Percentiles rank a stretch among this genome's conserved stretches.
phyloP scores from a whole-genome alignment of 2,329 filamentous ascomycete genomes.

The Fusarium pilosicola region DNA sequence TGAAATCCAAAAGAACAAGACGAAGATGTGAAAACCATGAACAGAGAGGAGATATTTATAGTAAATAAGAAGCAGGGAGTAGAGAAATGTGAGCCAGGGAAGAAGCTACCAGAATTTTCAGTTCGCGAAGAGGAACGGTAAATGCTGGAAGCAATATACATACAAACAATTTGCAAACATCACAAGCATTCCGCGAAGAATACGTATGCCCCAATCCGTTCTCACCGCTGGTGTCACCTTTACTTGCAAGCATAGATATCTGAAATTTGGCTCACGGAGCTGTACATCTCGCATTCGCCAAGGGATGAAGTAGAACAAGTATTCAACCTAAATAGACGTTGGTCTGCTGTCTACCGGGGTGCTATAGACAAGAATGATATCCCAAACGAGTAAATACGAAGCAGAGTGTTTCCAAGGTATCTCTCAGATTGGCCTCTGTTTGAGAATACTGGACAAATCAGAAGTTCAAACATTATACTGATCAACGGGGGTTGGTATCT shows the following conservation, averaged over 20 bases:
- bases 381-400: not conserved
- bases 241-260: not conserved
- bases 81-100: not conserved
- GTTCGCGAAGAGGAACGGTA: no score
- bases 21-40: not conserved
- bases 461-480: not conserved
- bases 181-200: not conserved
- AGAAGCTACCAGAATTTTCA: not conserved
- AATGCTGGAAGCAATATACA: not conserved
- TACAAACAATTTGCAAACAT: not conserved
- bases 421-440: not conserved
- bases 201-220: not conserved
- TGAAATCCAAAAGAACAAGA: not conserved
- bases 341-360: not conserved
- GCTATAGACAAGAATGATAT: not conserved
- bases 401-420: not conserved
- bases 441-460: not conserved
- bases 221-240: no score
- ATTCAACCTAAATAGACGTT: not conserved
- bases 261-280: not conserved
- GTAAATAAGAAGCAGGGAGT: not conserved
- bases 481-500: not conserved
- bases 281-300: not conserved
- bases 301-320: not conserved
- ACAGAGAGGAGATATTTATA: not conserved